Conservation (phyloP, 257 asterid species). For the Solanum stenotomum region DNA sequence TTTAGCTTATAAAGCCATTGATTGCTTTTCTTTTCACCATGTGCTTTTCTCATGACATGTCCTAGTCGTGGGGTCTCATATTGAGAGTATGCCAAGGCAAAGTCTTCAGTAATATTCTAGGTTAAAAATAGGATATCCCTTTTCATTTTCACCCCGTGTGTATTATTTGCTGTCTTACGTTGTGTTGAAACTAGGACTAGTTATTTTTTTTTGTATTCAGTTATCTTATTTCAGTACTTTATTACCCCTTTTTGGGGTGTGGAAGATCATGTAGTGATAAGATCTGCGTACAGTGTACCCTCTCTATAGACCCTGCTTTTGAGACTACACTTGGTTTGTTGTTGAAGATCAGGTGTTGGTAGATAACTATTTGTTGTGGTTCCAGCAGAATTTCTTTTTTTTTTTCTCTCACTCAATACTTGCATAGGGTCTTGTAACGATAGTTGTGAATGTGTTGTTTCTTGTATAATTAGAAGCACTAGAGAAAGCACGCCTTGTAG, state of each 20-base stretch:
- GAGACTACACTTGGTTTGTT: not conserved
- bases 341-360: not conserved
- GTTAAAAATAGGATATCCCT: not conserved
- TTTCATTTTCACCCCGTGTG: not conserved
- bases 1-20: not conserved
- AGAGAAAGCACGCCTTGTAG: constrained; percentile 65
- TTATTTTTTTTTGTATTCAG: not conserved
- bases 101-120: not conserved
- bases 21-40: not conserved
- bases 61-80: constrained; percentile 1
- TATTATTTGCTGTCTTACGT: not conserved
- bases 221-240: not conserved
- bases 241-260: not conserved
- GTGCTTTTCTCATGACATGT: not conserved
- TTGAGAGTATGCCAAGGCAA: not conserved
- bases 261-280: not conserved
- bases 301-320: not conserved
- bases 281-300: not conserved
- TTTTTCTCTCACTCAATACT: not conserved
- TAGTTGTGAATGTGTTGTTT: not conserved
- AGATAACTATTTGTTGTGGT: not conserved
- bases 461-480: constrained; percentile 36
- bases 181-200: not conserved
- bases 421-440: not conserved
- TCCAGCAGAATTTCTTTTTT: not conserved